Base-by-base conservation (phyloP, 192 early-diverging fungal species). In the Glomus cerebriforme region DNA sequence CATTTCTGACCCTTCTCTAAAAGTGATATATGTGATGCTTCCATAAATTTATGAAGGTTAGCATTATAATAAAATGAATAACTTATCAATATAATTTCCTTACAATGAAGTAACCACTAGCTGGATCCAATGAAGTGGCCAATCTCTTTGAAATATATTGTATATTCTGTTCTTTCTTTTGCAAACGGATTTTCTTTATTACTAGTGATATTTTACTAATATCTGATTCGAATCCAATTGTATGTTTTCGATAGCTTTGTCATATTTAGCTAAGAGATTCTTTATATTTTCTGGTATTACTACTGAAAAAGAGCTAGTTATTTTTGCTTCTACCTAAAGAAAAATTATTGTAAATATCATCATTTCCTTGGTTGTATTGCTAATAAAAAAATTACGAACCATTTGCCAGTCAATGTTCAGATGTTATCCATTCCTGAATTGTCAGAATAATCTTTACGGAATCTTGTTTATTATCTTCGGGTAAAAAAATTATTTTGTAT, bases 401-500 rank as follows among this genome's bases (percentile, higher is more conserved):
- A 49, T 45, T 22, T 71, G 9, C 73, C 73, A 75, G 17, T 29
- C 7, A n/a, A 60, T 17, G 10, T 60, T 75, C 59, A 34, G 15
- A 59, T n/a, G 10, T 10, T 60, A 10, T 15, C 73, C 58, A 75
- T 75, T 75, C 73, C 59, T 75, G 7, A 60, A 0, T 75, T 60
- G 29, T 60, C 19, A 75, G 17, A 60, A 75, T 5, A 60, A 12
- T 75, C 29, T 75, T 75, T 32, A 75, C 12, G 12, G 59, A 54
- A 62, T 62, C 54, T 47, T 60, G 5, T 75, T 32, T 60, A 37
- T 75, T 75, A 34, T 29, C n/a, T 60, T 75, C 58, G 34, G 73
- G 73, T 26, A 75, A 62, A 75, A 71, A 75, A 75, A 75, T 75
- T 59, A 75, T 39, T 34, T 34, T 60, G 22, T 75, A 75, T 37